These are phyloP conservation scores for Graphium sp. DNA, from an alignment of 2,329 filamentous ascomycete species.

Conservation along the genomic window DNA sequence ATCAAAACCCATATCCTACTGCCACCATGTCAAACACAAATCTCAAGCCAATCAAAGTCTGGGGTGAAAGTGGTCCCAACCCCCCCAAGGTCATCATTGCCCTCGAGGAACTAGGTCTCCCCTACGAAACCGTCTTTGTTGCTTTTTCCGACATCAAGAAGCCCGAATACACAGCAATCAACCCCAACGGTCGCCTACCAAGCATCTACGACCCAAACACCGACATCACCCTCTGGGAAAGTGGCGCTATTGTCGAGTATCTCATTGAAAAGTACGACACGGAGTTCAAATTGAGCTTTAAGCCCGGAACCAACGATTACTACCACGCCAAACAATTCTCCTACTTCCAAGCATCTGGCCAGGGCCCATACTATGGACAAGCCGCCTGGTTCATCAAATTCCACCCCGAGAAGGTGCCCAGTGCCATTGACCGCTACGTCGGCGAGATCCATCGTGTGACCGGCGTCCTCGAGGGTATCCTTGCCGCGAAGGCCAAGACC, in stretches of 20 bases:
- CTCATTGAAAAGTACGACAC: constrained; percentile 8
- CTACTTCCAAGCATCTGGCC: constrained; percentile 9
- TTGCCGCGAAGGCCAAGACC: constrained; percentile 12
- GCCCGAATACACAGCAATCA: constrained; percentile 11
- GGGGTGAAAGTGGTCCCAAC: constrained; percentile 13
- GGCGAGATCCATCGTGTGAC: constrained; percentile 27
- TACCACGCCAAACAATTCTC: constrained; percentile 1
- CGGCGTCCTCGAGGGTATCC: constrained; percentile 22
- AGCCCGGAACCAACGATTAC: neutral
- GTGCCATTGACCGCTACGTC: constrained; percentile 25
- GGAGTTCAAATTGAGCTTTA: constrained; percentile 1
- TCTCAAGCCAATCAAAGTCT: too few species aligned
- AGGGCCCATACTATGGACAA: constrained; percentile 27
- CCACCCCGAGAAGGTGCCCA: constrained; percentile 22
- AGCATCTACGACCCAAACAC: constrained; percentile 17
- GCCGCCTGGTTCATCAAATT: constrained; percentile 16
- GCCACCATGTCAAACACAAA: too few species aligned
- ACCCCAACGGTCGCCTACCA: constrained; percentile 17
- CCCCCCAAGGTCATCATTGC: constrained; percentile 15
- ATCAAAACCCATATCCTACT: too few species aligned
- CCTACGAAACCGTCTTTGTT: constrained; percentile 12
- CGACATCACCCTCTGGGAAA: constrained; percentile 14
- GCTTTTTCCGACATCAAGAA: constrained; percentile 10
- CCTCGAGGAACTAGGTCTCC: constrained; percentile 18
- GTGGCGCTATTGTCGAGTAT: constrained; percentile 14